Conservation (phyloP, 768 basidiomycete genomes). For the Hypholoma fasciculare region DNA sequence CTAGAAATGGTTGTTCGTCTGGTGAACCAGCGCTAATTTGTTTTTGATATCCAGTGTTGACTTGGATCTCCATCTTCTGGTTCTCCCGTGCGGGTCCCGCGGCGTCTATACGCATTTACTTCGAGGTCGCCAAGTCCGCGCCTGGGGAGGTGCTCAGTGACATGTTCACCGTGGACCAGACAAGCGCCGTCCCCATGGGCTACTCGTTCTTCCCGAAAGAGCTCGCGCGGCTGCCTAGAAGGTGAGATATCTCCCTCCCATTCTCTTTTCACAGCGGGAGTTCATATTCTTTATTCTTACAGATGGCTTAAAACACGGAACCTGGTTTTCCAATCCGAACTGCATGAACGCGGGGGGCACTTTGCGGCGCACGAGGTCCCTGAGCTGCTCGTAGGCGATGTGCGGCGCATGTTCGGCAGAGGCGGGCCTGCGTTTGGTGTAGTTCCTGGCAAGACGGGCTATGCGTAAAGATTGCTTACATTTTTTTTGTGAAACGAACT, state of each 20-base stretch:
- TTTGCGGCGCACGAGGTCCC: conserved; percentile 58
- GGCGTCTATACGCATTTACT: conserved; percentile 59
- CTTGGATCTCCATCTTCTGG: conserved; percentile 60
- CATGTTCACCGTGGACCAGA: background rate
- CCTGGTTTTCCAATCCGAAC: conserved; percentile 44
- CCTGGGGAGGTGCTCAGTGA: conserved; percentile 5
- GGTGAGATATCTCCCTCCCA: conserved; percentile 18
- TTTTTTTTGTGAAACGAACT: too few species aligned
- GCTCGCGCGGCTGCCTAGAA: conserved; percentile 26
- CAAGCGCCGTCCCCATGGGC: conserved; percentile 41
- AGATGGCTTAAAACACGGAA: conserved; percentile 43
- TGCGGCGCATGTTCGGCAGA: conserved; percentile 57
- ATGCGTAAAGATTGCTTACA: conserved; percentile 12
- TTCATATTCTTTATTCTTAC: background rate
- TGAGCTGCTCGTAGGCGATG: conserved; percentile 43
- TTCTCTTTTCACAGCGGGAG: background rate
- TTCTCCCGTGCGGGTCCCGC: conserved; percentile 60
- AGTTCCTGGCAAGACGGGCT: conserved; percentile 44
- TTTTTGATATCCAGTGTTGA: conserved; percentile 40
- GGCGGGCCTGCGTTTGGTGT: conserved; percentile 48
- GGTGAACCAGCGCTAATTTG: background rate
- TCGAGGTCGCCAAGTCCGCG: conserved; percentile 34
- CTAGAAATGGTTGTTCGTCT: background rate
- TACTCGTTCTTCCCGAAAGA: conserved; percentile 55
- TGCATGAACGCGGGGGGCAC: conserved; percentile 54